Evolutionary conservation across 2,329 filamentous ascomycete genomes (phyloP), one percentile per base, ranked within the genome.

Genomic region (Chaetothyriales sp.): DNA sequence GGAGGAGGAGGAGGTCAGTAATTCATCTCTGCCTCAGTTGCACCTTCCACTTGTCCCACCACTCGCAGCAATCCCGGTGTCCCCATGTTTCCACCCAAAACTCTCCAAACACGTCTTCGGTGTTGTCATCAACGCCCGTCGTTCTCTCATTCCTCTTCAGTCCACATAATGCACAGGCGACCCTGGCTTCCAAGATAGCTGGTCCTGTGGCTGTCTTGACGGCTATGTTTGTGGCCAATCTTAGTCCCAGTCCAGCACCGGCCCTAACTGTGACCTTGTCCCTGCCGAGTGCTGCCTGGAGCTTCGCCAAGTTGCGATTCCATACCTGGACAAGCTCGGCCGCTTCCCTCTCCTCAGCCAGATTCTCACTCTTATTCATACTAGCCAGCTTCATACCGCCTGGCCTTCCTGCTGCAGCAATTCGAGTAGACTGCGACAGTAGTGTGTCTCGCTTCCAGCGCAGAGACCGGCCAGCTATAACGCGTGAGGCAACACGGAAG

Each of bases 71-170:
- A 18, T 79, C 77, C 55, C 78, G 72, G 66, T 89, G 84, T 0
- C 83, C 86, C 83, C 87, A 89, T 65, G 90, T 83, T 45, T 95
- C 88, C 43, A 84, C 73, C 90, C 90, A 96, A 86, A 88, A 96
- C 70, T 96, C 90, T 10, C 87, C 88, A 71, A 95, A 95, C 64
- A 84, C 88, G 65, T 96, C 90, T 60, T 90, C 81, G 3, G 10
- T 25, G 7, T 93, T 79, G 22, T 81, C 75, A 61, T 94, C 88
- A 32, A 92, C 77, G 62, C 81, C 86, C 18, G 70, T 66, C 9
- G 95, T 73, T 47, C 90, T 76, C 68, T 96, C 90, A 43, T 95
- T 87, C 56, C 90, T 74, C 69, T 86, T 92, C 57, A 96, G 67
- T 0, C 90, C 90, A 66, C 90, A 96, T 28, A 96, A 71, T 48